Evolutionary conservation across 2,329 filamentous ascomycete species (phyloP), one percentile per base, ranked within the genome.

Genomic region (Uncinocarpus reesii): DNA sequence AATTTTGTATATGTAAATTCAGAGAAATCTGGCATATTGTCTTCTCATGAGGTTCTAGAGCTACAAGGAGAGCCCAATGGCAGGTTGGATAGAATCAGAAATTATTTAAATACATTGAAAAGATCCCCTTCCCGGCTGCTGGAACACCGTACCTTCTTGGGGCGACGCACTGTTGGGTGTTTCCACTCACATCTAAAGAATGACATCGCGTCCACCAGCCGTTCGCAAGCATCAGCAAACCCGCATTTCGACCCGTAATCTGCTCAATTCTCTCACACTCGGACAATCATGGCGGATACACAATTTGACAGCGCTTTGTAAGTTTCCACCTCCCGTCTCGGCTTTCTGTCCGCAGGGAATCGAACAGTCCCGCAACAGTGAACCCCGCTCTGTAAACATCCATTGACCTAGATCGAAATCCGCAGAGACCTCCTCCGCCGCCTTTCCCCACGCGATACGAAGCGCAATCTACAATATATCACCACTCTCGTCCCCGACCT

Each of bases 381-480:
- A n/a, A 40, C 42, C 48, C 37, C 37, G 28, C 20, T 28, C 26
- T n/a, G n/a, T n/a, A n/a, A n/a, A n/a, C n/a, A n/a, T n/a, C n/a
- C n/a, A n/a, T n/a, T n/a, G n/a, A n/a, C n/a, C n/a, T n/a, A n/a
- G n/a, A 42, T 47, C 53, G 45, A 43, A 55, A 28, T n/a, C n/a
- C n/a, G n/a, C 66, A 96, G 92, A 63, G 92, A 98, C 75, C 89
- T 98, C 65, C 90, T 98, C 69, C 90, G 92, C 60, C 92, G 92
- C 56, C 84, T 98, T 54, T 93, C 95, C 72, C 92, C 92, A 36
- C 93, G 93, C 66, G 80, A 92, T 70, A 95, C 90, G 48, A 78
- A 88, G 62, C 70, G 78, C 53, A 93, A 98, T 72, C 84, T 98
- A 60, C 83, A 85, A 69, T 78, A 82, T 61, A 88, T 98, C 65